These are phyloP conservation scores for Brachypodium distachyon DNA, from an alignment of 202 grass and related monocot genomes.

Conservation along the genomic window DNA sequence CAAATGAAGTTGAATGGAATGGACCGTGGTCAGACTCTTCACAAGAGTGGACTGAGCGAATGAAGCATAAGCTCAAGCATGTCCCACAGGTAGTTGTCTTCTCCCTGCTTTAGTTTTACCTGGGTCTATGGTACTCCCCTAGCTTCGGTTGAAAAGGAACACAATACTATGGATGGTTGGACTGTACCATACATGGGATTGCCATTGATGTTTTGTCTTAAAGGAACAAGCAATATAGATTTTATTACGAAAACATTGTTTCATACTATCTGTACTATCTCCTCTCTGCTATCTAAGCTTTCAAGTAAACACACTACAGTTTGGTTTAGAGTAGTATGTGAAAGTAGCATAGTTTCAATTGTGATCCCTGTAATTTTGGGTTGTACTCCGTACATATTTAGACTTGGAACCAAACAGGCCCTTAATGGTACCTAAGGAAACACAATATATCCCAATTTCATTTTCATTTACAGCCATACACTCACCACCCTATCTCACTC, in stretches of 20 bases:
- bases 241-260: neutral
- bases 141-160: neutral
- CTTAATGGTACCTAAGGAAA: neutral
- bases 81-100: constrained; percentile 64
- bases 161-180: neutral
- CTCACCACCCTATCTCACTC: neutral
- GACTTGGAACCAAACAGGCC: neutral
- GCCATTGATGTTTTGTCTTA: neutral
- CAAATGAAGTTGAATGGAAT: constrained; percentile 99
- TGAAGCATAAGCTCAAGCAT: constrained; percentile 99
- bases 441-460: neutral
- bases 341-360: neutral
- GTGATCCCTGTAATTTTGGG: neutral
- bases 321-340: neutral
- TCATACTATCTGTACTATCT: neutral
- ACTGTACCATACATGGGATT: too few relatives aligned
- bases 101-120: neutral
- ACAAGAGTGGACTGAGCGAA: constrained; percentile 91
- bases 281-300: neutral
- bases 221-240: neutral
- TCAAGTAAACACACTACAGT: neutral
- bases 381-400: neutral
- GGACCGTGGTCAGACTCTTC: constrained; percentile 95
- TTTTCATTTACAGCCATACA: constrained; percentile 9
- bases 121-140: neutral